Percentiles rank a stretch among this genome's conserved stretches.
These are phyloP conservation scores for Scenedesmus sp. DNA, from an alignment of 163 green algal genomes.

Conservation along the genomic window DNA sequence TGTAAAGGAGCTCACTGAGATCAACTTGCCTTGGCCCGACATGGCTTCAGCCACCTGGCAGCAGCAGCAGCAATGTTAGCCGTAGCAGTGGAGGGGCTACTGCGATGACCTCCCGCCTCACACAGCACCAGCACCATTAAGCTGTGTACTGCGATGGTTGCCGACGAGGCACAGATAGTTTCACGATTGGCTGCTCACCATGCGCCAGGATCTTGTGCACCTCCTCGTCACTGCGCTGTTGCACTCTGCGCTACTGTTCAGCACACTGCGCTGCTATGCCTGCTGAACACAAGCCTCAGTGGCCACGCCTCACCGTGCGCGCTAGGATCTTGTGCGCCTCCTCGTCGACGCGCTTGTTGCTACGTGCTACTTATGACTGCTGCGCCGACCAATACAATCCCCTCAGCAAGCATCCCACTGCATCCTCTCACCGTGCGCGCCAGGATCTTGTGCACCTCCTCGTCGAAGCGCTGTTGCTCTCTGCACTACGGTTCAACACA, in stretches of 20 bases:
- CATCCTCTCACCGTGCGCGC: constrained; percentile 42
- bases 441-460: constrained; percentile 57
- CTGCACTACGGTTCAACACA: not conserved
- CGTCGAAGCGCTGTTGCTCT: constrained; percentile 5
- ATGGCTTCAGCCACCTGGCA: constrained; percentile 46
- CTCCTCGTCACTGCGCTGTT: not conserved
- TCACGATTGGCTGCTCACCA: too few species aligned
- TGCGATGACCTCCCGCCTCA: too few species aligned
- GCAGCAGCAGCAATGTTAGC: too few species aligned
- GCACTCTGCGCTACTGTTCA: not conserved
- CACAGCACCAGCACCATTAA: too few species aligned
- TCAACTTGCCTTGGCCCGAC: not conserved
- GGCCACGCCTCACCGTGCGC: not conserved
- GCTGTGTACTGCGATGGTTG: too few species aligned
- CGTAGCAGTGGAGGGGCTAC: too few species aligned
- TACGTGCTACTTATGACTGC: too few species aligned
- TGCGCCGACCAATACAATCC: too few species aligned
- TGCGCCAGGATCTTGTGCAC: not conserved
- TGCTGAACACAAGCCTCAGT: not conserved
- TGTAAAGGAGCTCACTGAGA: too few species aligned
- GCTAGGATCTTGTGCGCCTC: not conserved
- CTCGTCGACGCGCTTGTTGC: too few species aligned
- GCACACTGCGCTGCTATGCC: not conserved
- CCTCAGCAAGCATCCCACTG: too few species aligned
- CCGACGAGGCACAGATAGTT: too few species aligned